phyloP scores from a whole-genome alignment of 169 alveolate species.

The Neospora caninum region DNA sequence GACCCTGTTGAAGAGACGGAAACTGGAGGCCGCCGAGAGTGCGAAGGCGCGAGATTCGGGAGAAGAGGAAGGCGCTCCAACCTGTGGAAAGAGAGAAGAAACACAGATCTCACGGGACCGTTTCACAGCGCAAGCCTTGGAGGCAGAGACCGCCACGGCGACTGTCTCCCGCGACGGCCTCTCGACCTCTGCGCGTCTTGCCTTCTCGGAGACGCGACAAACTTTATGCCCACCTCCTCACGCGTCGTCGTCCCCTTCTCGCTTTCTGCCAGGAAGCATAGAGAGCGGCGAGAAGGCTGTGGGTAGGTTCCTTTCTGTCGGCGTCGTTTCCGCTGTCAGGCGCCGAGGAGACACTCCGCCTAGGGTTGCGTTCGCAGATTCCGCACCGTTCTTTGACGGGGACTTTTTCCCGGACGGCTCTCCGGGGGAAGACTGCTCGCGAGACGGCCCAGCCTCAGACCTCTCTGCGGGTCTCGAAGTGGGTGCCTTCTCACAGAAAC shows the following conservation, averaged over 20 bases:
- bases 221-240: not conserved
- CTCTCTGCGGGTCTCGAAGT: not conserved
- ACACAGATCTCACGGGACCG: too few species aligned
- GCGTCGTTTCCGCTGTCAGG: too few species aligned
- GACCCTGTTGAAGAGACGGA: constrained; percentile 18
- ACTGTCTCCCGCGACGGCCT: too few species aligned
- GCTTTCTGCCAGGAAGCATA: not conserved
- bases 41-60: not conserved
- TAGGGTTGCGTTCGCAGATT: not conserved
- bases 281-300: not conserved
- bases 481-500: not conserved
- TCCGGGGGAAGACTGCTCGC: not conserved
- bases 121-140: too few species aligned
- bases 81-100: not conserved
- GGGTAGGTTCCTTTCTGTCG: too few species aligned
- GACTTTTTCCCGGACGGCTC: not conserved
- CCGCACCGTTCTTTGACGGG: not conserved
- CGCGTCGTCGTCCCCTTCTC: not conserved
- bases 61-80: not conserved
- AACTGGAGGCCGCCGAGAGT: not conserved
- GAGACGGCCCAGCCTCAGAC: not conserved
- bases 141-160: too few species aligned
- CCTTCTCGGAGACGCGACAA: too few species aligned
- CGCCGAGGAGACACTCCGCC: too few species aligned
- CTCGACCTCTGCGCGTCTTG: too few species aligned